phyloP scores from a whole-genome alignment of 176 grass and related monocot genomes.

The Urochloa ruziziensis region DNA sequence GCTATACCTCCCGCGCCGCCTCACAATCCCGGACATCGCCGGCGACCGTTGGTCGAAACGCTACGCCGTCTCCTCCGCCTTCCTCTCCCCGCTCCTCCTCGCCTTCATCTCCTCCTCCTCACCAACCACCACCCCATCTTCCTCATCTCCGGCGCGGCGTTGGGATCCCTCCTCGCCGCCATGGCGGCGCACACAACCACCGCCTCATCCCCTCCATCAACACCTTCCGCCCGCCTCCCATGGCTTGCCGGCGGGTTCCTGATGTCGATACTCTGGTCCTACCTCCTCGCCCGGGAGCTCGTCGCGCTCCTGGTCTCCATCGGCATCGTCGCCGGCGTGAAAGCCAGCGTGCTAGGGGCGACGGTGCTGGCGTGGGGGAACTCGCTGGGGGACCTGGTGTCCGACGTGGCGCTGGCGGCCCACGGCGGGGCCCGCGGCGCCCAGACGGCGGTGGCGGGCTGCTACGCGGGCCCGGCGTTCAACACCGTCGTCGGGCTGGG shows the following conservation, averaged over 20 bases:
- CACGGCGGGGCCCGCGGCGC: slow-evolving; percentile 36
- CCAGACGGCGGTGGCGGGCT: slow-evolving; percentile 61
- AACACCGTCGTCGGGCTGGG: slow-evolving; percentile 72
- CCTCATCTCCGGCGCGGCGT: neutral
- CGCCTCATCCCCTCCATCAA: neutral
- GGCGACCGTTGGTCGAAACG: slow-evolving; percentile 52
- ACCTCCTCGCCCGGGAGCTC: slow-evolving; percentile 61
- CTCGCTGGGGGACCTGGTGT: slow-evolving; percentile 71
- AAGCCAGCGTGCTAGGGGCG: slow-evolving; percentile 46
- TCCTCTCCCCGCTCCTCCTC: slow-evolving; percentile 48
- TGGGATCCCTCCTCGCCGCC: slow-evolving; percentile 13
- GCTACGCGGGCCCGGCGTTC: slow-evolving; percentile 73
- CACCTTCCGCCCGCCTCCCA: neutral
- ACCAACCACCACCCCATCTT: neutral
- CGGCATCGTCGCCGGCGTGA: slow-evolving; percentile 49
- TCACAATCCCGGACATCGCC: slow-evolving; percentile 73
- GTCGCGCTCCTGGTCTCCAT: slow-evolving; percentile 54
- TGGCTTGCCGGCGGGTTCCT: slow-evolving; percentile 72
- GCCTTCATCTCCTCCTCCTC: neutral
- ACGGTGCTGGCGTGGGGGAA: slow-evolving; percentile 89
- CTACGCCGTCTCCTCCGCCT: slow-evolving; percentile 7
- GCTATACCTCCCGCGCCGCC: slow-evolving; percentile 64
- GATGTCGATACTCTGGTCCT: slow-evolving; percentile 80
- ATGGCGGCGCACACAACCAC: slow-evolving; percentile 7
- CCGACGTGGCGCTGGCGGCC: slow-evolving; percentile 58